phyloP scores from a whole-genome alignment of 2,329 filamentous ascomycete species.

The Coniochaeta sp. region DNA sequence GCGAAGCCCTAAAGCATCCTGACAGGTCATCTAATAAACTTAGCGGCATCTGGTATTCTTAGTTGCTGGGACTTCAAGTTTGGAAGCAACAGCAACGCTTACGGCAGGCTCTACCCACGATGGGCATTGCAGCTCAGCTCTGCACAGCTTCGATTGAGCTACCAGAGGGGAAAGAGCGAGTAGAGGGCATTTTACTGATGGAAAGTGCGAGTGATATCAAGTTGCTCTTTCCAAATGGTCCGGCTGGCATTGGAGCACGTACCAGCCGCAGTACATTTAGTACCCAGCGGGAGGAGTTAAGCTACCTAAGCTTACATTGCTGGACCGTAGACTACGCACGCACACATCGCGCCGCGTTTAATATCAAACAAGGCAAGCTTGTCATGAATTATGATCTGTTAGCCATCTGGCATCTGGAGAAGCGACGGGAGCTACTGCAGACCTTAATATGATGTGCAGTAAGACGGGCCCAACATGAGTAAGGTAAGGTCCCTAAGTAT shows the following conservation, averaged over 20 bases:
- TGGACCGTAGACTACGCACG: neutral
- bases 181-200: too few relatives aligned
- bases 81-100: too few relatives aligned
- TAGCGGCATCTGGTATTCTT: constrained; percentile 2
- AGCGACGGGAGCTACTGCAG: neutral
- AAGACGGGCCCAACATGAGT: too few relatives aligned
- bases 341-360: neutral
- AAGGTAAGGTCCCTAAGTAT: too few relatives aligned
- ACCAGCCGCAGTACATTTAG: too few relatives aligned
- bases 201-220: too few relatives aligned
- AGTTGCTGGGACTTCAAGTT: constrained; percentile 10
- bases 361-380: neutral
- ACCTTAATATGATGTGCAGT: neutral
- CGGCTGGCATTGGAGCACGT: too few relatives aligned
- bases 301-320: constrained; percentile 1
- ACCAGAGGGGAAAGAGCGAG: too few relatives aligned
- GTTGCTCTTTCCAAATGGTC: too few relatives aligned
- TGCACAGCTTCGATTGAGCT: too few relatives aligned
- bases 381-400: neutral
- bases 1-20: constrained; percentile 22
- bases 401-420: neutral
- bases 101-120: neutral
- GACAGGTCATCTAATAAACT: constrained; percentile 11
- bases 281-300: too few relatives aligned
- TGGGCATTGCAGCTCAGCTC: too few relatives aligned